A percentile compares a stretch with the other conserved stretches of the same genome.
phyloP scores from a whole-genome alignment of 176 grass and related monocot species.

The bread wheat (Triticum aestivum) region DNA sequence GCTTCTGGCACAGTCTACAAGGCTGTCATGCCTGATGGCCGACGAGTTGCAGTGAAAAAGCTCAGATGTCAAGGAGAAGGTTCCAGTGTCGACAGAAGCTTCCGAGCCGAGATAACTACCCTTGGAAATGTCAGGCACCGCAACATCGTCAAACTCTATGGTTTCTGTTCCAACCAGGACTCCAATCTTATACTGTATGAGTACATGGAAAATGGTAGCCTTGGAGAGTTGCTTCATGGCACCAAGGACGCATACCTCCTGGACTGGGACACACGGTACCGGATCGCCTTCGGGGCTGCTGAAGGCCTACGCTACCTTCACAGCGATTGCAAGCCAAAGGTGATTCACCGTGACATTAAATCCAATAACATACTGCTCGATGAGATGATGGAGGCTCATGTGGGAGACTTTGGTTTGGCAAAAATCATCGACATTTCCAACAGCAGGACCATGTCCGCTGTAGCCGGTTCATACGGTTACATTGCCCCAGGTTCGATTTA shows the following conservation, averaged over 20 bases:
- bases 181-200: conserved; percentile 90
- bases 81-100: conserved; percentile 81
- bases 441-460: conserved; percentile 87
- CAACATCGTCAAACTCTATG: conserved; percentile 94
- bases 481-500: conserved; percentile 81
- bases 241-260: conserved; percentile 51
- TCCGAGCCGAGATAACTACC: conserved; percentile 88
- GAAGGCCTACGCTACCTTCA: conserved; percentile 94
- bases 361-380: conserved; percentile 95
- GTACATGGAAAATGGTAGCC: conserved; percentile 97
- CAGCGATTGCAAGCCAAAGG: conserved; percentile 79
- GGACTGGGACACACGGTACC: conserved; percentile 84
- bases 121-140: conserved; percentile 94
- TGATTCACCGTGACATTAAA: conserved; percentile 97
- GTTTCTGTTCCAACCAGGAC: conserved; percentile 85
- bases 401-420: conserved; percentile 90
- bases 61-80: conserved; percentile 78
- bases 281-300: conserved; percentile 74
- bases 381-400: conserved; percentile 90
- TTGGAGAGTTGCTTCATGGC: conserved; percentile 81
- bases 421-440: conserved; percentile 80
- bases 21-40: conserved; percentile 68
- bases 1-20: conserved; percentile 92
- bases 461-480: conserved; percentile 91
- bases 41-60: conserved; percentile 82